Conservation (phyloP, 805 yeast species). For the Spathaspora sp. region DNA sequence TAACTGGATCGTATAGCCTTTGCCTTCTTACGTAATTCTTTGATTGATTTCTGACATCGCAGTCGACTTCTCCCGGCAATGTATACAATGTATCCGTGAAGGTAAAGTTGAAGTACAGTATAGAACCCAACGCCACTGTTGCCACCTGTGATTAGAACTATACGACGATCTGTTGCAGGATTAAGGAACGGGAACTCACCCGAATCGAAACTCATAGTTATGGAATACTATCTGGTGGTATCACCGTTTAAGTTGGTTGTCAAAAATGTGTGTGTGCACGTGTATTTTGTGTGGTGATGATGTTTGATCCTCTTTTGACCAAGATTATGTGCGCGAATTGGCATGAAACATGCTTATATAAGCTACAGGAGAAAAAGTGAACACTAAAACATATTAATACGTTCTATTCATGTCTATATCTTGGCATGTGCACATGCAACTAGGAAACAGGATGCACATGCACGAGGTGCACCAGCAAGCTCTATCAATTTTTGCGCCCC, state of each 20-base stretch:
- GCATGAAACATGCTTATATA: too few species aligned
- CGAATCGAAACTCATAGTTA: slow-evolving; percentile 1
- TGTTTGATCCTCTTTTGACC: too few species aligned
- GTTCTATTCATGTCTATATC: neutral
- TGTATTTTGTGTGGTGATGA: too few species aligned
- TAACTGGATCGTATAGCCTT: slow-evolving; percentile 18
- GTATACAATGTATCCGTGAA: slow-evolving; percentile 76
- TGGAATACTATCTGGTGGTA: too few species aligned
- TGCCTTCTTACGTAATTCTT: slow-evolving; percentile 56
- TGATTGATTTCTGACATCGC: slow-evolving; percentile 55
- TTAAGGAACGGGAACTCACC: slow-evolving; percentile 57
- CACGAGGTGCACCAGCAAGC: neutral
- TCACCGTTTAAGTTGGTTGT: too few species aligned
- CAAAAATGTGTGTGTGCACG: too few species aligned
- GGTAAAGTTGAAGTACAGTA: slow-evolving; percentile 68
- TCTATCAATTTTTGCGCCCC: neutral
- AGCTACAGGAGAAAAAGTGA: too few species aligned
- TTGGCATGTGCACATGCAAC: neutral
- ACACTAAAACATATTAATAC: neutral
- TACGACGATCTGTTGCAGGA: slow-evolving; percentile 51
- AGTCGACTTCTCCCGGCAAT: slow-evolving; percentile 65
- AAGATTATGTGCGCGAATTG: too few species aligned
- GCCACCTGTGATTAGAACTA: slow-evolving; percentile 78
- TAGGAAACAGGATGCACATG: neutral
- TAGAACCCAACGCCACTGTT: slow-evolving; percentile 79